Base-by-base conservation (phyloP, 108 stramenopile genomes). In the Seminavis robusta region DNA sequence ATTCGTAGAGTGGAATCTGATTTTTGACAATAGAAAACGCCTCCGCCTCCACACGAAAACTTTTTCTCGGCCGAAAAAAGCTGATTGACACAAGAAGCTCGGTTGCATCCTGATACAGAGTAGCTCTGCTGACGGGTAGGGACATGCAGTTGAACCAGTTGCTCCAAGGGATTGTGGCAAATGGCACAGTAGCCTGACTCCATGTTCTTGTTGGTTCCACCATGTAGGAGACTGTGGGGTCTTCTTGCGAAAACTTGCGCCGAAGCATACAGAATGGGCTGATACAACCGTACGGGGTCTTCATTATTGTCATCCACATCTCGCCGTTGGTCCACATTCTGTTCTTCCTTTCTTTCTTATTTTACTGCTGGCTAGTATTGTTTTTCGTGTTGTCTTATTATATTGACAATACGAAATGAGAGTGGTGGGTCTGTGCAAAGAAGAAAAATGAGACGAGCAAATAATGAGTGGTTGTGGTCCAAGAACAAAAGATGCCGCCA, bases 101-200 rank as follows among this genome's bases (percentile, higher is more conserved):
- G 47, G 61, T 84, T 73, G 77, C 77, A 79, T n/a, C 77, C 69
- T 59, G 71, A 77, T 16, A 80, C 57, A 21, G 69, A 28, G 77
- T 7, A 20, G 63, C 54, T 26, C 78, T 43, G 38, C 65, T 74
- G 21, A 70, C 27, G 65, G n/a, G 36, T 39, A 15, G 80, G 67
- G 23, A 72, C 51, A 45, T 73, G 46, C 7, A 91, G 23, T 41
- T 88, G 86, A 0, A 79, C 40, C 4, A 91, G 52, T 13, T 86
- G 63, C 49, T 59, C 36, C 86, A 91, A 81, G 8, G 30, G 16
- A 15, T 63, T 43, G 0, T 63, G 25, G 45, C 90, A 91, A 24
- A 23, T 55, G 26, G 43, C 44, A 44, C 87, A 88, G 36, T 29
- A n/a, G n/a, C n/a, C n/a, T n/a, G n/a, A n/a, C n/a, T n/a, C n/a